These are phyloP conservation scores for Euryodendron excelsum DNA, from an alignment of 148 eudicot genomes.

Conservation along the genomic window DNA sequence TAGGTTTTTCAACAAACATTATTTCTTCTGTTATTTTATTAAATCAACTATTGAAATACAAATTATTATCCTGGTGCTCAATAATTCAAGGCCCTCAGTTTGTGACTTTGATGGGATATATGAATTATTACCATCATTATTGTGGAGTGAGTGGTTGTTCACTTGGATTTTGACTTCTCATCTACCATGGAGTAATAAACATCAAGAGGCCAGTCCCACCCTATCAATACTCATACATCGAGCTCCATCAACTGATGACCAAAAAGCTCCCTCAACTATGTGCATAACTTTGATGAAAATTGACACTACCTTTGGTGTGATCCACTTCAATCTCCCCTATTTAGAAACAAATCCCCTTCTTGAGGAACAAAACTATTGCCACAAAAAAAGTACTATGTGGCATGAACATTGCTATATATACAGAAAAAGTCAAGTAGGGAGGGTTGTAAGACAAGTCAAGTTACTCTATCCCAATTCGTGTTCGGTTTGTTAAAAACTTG, in stretches of 20 bases:
- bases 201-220: background rate
- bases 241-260: background rate
- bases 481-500: too few species aligned
- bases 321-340: background rate
- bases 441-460: too few species aligned
- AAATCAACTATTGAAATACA: background rate
- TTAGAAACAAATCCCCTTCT: background rate
- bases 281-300: too few species aligned
- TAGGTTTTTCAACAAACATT: background rate
- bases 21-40: background rate
- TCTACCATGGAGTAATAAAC: background rate
- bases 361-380: background rate
- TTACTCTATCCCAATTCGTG: too few species aligned
- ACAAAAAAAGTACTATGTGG: background rate
- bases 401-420: too few species aligned
- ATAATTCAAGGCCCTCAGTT: background rate
- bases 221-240: background rate
- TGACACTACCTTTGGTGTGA: background rate
- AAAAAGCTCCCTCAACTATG: too few species aligned
- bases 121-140: background rate
- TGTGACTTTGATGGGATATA: constrained; percentile 6
- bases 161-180: constrained; percentile 12
- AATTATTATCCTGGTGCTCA: background rate
- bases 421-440: too few species aligned
- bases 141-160: background rate